Evolutionary conservation across 2,329 filamentous ascomycete genomes (phyloP).

Genomic region (Fusarium camptoceras): DNA sequence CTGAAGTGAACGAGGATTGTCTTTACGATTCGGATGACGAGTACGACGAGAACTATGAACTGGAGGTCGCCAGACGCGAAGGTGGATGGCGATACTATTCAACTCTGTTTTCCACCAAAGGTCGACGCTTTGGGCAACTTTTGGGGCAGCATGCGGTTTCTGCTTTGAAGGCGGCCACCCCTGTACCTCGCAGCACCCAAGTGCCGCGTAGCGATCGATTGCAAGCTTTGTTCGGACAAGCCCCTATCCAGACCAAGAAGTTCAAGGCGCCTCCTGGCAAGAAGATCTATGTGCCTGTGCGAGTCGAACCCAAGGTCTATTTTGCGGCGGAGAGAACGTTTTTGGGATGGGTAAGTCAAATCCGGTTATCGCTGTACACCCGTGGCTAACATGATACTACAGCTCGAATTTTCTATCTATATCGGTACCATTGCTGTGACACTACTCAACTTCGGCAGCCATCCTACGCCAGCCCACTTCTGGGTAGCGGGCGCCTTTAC

Average conservation of each 20-base stretch:
- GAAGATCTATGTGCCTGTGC: conserved; percentile 94
- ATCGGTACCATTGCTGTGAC: conserved; percentile 88
- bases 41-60: conserved; percentile 76
- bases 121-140: conserved; percentile 55
- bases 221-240: conserved; percentile 64
- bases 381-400: conserved; percentile 32
- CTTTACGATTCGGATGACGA: conserved; percentile 92
- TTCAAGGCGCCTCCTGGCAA: conserved; percentile 84
- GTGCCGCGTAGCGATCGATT: conserved; percentile 69
- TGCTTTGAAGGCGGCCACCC: conserved; percentile 63
- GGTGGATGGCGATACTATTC: conserved; percentile 82
- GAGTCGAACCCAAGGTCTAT: conserved; percentile 97
- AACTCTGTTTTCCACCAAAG: conserved; percentile 65
- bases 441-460: conserved; percentile 81
- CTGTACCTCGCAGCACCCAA: conserved; percentile 65
- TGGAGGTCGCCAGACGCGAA: conserved; percentile 81
- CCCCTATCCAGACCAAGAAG: conserved; percentile 67
- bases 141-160: conserved; percentile 58
- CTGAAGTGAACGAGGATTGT: conserved; percentile 75
- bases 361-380: not conserved
- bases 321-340: conserved; percentile 97
- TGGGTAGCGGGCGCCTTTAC: conserved; percentile 83
- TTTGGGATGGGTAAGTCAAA: conserved; percentile 81
- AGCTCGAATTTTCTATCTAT: conserved; percentile 97
- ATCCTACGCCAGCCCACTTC: conserved; percentile 69